phyloP scores from a whole-genome alignment of 176 grass and related monocot genomes.

The Avena insularis region DNA sequence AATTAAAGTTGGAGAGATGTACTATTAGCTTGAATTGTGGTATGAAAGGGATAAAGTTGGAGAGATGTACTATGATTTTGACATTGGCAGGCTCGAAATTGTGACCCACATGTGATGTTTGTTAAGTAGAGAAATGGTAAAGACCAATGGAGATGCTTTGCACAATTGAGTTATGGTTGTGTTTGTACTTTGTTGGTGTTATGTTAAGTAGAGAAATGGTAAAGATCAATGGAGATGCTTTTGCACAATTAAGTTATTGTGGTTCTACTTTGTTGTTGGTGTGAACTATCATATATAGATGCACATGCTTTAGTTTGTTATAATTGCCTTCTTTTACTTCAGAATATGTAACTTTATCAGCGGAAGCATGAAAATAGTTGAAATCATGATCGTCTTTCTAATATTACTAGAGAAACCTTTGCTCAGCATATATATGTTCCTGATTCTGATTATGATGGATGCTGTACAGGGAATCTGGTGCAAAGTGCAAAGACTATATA shows the following conservation, averaged over 20 bases:
- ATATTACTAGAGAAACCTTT: background rate
- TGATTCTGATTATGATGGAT: slow-evolving; percentile 29
- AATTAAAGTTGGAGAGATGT: slow-evolving; percentile 2
- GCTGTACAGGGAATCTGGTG: slow-evolving; percentile 49
- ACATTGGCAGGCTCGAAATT: background rate
- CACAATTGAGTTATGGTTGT: background rate
- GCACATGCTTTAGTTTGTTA: background rate
- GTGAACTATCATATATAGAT: background rate
- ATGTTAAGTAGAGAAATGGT: background rate
- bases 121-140: background rate
- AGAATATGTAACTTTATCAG: background rate
- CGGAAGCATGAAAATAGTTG: background rate
- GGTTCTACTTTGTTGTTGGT: slow-evolving; percentile 2
- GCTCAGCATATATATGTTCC: background rate
- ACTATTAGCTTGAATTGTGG: slow-evolving; percentile 20
- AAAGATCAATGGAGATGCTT: slow-evolving; percentile 8
- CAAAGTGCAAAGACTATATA: slow-evolving; percentile 49
- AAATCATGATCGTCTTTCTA: background rate
- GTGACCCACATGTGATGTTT: background rate
- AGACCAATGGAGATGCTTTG: background rate
- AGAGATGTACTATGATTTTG: slow-evolving; percentile 11
- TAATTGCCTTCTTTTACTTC: background rate
- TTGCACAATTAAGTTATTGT: background rate
- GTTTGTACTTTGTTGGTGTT: background rate
- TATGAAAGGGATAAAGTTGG: background rate